A percentile compares a stretch with the other conserved stretches of the same genome.
Evolutionary conservation across 1,284 basidiomycete species (phyloP).

Genomic region (Fomitopsis pinicola): DNA sequence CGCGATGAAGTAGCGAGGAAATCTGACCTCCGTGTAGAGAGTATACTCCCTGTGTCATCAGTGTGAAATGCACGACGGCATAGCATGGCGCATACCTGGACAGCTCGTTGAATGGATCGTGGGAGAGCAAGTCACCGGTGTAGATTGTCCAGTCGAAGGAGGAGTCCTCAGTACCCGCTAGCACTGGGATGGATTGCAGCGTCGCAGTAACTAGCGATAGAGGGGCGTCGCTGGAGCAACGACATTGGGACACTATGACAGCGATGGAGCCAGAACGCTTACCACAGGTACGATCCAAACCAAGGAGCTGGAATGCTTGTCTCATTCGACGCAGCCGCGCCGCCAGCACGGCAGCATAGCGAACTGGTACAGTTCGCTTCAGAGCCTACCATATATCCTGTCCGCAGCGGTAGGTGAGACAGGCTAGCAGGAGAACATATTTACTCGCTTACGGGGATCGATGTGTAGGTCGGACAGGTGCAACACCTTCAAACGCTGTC

Average conservation of each 20-base stretch:
- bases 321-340: constrained; percentile 41
- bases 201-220: constrained; percentile 58
- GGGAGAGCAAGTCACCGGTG: constrained; percentile 76
- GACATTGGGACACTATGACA: neutral
- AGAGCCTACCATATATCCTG: constrained; percentile 66
- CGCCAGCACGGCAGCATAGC: constrained; percentile 67
- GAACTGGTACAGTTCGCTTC: constrained; percentile 72
- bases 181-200: constrained; percentile 61
- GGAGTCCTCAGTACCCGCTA: constrained; percentile 55
- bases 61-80: neutral
- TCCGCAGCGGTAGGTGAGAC: neutral
- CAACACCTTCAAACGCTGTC: constrained; percentile 65
- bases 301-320: constrained; percentile 57
- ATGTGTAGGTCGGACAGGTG: constrained; percentile 79
- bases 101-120: constrained; percentile 62
- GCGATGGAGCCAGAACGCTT: neutral
- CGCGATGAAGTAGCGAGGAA: neutral
- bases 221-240: constrained; percentile 58
- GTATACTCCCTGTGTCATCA: constrained; percentile 23
- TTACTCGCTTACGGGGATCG: constrained; percentile 51
- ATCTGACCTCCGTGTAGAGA: constrained; percentile 51
- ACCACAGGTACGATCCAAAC: constrained; percentile 64
- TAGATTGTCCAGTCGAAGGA: constrained; percentile 68
- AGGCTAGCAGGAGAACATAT: neutral
- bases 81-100: constrained; percentile 39